A percentile compares a stretch with the other conserved stretches of the same genome.
phyloP scores from a whole-genome alignment of 495 filamentous ascomycete genomes.

The Penicillium canescens region DNA sequence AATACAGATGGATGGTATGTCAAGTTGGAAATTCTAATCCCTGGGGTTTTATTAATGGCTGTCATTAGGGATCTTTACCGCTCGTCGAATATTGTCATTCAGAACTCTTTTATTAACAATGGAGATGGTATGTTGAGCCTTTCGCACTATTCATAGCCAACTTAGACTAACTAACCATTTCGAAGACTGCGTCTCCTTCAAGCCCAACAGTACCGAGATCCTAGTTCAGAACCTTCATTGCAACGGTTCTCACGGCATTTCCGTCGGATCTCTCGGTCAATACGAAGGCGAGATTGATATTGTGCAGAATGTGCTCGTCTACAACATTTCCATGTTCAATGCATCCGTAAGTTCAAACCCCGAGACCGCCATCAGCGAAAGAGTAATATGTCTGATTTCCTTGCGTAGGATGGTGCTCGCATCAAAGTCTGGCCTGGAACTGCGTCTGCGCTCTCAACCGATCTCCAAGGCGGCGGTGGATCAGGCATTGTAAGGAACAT shows the following conservation, averaged over 20 bases:
- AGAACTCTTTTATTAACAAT: conserved; percentile 68
- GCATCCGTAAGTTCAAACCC: conserved; percentile 39
- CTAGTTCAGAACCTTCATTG: conserved; percentile 69
- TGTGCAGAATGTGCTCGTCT: conserved; percentile 63
- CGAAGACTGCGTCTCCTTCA: conserved; percentile 72
- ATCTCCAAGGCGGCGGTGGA: conserved; percentile 63
- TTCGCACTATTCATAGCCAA: not conserved
- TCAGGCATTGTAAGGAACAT: conserved; percentile 55
- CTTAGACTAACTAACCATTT: conserved; percentile 6
- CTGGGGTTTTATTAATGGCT: not conserved
- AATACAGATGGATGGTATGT: conserved; percentile 66
- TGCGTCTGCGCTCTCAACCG: conserved; percentile 48
- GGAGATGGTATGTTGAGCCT: conserved; percentile 53
- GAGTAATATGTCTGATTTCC: not conserved
- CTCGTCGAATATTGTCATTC: conserved; percentile 61
- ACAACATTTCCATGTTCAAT: conserved; percentile 68
- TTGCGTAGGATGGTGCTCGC: conserved; percentile 57
- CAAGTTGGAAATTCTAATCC: not conserved
- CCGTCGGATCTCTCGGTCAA: conserved; percentile 68
- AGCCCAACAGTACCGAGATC: conserved; percentile 75
- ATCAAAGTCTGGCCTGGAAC: conserved; percentile 71
- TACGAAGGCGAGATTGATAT: conserved; percentile 64
- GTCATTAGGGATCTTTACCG: conserved; percentile 59
- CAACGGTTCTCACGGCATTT: conserved; percentile 74
- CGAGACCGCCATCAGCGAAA: not conserved